These are phyloP conservation scores for Cylindrotheca fusiformis DNA, from an alignment of 108 stramenopile genomes.

Conservation along the genomic window DNA sequence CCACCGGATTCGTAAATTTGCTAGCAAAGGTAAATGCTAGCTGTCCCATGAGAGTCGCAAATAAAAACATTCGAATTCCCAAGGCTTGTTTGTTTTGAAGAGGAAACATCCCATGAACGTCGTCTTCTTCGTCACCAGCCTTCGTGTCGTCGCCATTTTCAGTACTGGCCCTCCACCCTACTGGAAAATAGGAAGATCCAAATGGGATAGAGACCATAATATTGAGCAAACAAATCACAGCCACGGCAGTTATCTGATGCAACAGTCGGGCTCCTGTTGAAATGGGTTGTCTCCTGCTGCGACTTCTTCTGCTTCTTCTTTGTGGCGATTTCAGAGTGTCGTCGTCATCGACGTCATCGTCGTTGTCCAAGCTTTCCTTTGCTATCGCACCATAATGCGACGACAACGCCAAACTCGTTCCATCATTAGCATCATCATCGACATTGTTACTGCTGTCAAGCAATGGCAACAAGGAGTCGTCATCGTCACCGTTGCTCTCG, in stretches of 20 bases:
- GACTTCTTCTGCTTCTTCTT: too few relatives aligned
- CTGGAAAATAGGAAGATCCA: constrained; percentile 71
- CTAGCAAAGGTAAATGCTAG: constrained; percentile 52
- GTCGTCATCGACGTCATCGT: constrained; percentile 10
- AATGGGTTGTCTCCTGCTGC: too few relatives aligned
- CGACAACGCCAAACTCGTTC: not conserved
- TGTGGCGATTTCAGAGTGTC: not conserved
- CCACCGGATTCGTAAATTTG: constrained; percentile 64
- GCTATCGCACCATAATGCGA: not conserved
- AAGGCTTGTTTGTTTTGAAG: constrained; percentile 63
- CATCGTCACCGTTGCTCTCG: constrained; percentile 10
- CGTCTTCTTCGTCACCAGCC: constrained; percentile 6
- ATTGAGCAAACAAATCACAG: constrained; percentile 40
- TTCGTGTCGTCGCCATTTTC: not conserved
- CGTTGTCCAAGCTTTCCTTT: constrained; percentile 2
- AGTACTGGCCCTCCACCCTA: constrained; percentile 44
- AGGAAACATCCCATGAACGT: constrained; percentile 31
- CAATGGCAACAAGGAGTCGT: not conserved
- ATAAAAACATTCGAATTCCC: constrained; percentile 78
- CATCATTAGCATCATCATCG: not conserved
- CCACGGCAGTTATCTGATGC: constrained; percentile 19
- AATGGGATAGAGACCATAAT: constrained; percentile 79
- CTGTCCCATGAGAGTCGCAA: constrained; percentile 60
- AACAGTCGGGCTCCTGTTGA: not conserved
- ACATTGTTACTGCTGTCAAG: too few relatives aligned